Evolutionary conservation across 768 basidiomycete species (phyloP).

Genomic region (Auricularia heimuer): DNA sequence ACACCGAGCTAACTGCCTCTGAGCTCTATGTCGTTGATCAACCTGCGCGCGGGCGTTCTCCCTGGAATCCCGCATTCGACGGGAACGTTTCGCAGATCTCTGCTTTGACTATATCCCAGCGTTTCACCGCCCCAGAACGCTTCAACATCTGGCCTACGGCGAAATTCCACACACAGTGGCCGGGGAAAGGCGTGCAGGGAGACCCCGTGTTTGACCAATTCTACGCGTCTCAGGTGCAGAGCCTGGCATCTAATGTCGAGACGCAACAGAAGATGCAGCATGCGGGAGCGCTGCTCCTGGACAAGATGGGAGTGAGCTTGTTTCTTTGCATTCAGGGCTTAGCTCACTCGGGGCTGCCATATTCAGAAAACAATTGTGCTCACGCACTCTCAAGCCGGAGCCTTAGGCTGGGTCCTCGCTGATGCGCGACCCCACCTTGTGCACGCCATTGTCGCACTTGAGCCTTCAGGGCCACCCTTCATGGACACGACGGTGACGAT

Average conservation of each 20-base stretch:
- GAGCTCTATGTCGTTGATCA: neutral
- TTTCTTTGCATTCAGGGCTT: neutral
- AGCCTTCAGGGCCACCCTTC: constrained; percentile 44
- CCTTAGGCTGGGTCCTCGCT: constrained; percentile 39
- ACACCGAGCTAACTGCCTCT: neutral
- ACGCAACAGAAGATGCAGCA: constrained; percentile 29
- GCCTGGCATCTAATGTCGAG: constrained; percentile 27
- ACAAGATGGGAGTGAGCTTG: constrained; percentile 36
- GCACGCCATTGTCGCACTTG: constrained; percentile 39
- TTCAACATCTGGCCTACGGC: constrained; percentile 39
- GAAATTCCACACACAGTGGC: constrained; percentile 40
- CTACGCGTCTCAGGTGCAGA: constrained; percentile 34
- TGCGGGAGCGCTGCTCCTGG: constrained; percentile 34
- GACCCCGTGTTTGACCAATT: constrained; percentile 37
- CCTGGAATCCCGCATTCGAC: neutral
- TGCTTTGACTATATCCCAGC: neutral
- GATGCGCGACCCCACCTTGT: constrained; percentile 35
- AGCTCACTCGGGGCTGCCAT: neutral
- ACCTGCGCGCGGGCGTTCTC: neutral
- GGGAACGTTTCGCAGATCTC: neutral
- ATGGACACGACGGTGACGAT: constrained; percentile 15
- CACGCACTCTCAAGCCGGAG: constrained; percentile 43
- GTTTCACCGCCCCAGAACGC: constrained; percentile 19
- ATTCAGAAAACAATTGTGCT: constrained; percentile 35
- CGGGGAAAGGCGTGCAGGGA: constrained; percentile 38